Base-by-base conservation (phyloP, 208 protist genomes). In the Crithidia brevicula region DNA sequence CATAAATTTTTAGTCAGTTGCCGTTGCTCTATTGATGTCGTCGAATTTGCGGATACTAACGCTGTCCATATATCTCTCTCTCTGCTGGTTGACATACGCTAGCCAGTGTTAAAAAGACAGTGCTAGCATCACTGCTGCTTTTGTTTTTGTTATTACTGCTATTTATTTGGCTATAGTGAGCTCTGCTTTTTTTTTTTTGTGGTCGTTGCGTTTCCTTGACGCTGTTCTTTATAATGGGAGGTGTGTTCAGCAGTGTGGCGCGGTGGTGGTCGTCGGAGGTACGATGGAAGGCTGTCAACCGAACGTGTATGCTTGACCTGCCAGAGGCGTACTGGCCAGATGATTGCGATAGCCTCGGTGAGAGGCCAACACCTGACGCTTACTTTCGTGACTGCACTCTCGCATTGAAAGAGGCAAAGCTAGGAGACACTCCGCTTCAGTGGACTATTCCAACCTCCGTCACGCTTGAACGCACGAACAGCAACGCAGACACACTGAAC, bases 391-490 rank as follows among this genome's bases (percentile, higher is more conserved):
- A 11, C 6, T 63, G 4, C 58, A 23, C 30, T 11, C 38, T 5
- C 52, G 58, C 18, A 23, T 63, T 18, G 15, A 36, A 28, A 1
- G 43, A 52, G 1, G 18, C 36, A 16, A 0, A 20, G 6, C 7
- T 52, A 13, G 27, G 28, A n/a, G 28, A 25, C 9, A 27, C 16
- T 20, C 27, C 25, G 15, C n/a, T 63, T 1, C 30, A 25, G n/a
- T 63, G 58, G 58, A 52, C 0, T 0, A 15, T 63, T 30, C 58
- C 58, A 13, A 27, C 58, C 0, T 50, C 40, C 4, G 30, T 63
- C 6, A 3, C 16, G 5, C 58, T 63, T 11, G 13, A 3, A 9
- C 3, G 6, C 2, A 11, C 25, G 58, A 1, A 10, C 1, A 47
- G 1, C 43, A 16, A 13, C 1, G 34, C 0, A 8, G 30, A 7